These are phyloP conservation scores for Symbiodinium natans DNA, from an alignment of 73 alveolate genomes.

Conservation along the genomic window DNA sequence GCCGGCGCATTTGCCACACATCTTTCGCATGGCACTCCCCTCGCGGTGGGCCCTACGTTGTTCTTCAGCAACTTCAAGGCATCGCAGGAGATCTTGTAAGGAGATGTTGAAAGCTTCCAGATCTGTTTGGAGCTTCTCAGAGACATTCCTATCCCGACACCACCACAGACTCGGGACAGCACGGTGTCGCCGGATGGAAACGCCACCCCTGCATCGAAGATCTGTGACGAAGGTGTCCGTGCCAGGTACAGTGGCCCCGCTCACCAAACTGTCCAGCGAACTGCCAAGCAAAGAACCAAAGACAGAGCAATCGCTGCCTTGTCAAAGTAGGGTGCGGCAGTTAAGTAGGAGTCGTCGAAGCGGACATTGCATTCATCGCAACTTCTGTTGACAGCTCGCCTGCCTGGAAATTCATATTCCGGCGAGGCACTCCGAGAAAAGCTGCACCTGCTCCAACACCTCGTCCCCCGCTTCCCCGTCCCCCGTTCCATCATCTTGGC, in stretches of 20 bases:
- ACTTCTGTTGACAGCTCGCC: slow-evolving; percentile 30
- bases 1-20: no score
- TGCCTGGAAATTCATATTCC: slow-evolving; percentile 29
- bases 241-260: slow-evolving; percentile 12
- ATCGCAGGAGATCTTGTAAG: not conserved
- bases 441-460: slow-evolving; percentile 13
- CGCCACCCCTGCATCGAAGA: no score
- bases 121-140: no score
- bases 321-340: slow-evolving; percentile 57
- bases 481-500: slow-evolving; percentile 25
- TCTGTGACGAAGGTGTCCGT: not conserved
- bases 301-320: slow-evolving; percentile 31
- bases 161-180: no score
- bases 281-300: slow-evolving; percentile 51
- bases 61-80: no score
- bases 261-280: slow-evolving; percentile 20
- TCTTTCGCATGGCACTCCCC: no score
- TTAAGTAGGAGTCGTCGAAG: slow-evolving; percentile 5
- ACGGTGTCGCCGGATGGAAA: no score
- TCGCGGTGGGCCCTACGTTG: no score
- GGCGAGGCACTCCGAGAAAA: slow-evolving; percentile 68
- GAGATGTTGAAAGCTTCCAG: not conserved
- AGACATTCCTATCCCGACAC: no score
- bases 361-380: slow-evolving; percentile 35
- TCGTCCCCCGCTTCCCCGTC: slow-evolving; percentile 28